Evolutionary conservation across 1,284 basidiomycete species (phyloP), one percentile per base, ranked within the genome.

Genomic region (Rugosomyces carneus): DNA sequence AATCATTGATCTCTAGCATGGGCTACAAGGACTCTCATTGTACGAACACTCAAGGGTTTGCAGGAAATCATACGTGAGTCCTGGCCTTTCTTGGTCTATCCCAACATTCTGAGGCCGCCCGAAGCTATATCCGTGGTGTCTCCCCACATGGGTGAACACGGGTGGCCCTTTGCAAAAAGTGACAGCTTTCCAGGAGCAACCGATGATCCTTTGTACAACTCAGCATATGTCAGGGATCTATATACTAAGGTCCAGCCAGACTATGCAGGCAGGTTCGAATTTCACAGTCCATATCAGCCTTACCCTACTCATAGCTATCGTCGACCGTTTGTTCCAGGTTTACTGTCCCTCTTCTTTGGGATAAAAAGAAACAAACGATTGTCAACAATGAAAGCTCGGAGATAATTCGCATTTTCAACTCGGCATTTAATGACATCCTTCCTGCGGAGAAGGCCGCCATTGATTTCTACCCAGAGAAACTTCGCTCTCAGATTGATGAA

Each of bases 341-440:
- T 71, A 91, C 92, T 3, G 91, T 94, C 1, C 94, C 94, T 16
- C 70, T 94, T 42, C 71, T 98, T 1, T 99, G 93, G 91, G 96
- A 98, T 71, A 95, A 85, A 71, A 89, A 96, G 67, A 71, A 65
- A 36, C 68, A 86, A 47, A 91, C 89, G 35, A 89, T 98, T 55
- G 96, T 99, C 49, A 96, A 90, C 72, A 99, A 96, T 65, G 93
- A 97, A 65, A 89, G 84, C 55, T 84, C 86, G 0, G 93, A 96
- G 68, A 93, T 98, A 59, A 93, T 98, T 57, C 84, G 94, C 45
- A 88, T 93, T 40, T 78, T 97, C 67, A 96, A 96, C 67, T 73
- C 75, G 7, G 84, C 76, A 6, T 95, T 96, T 70, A 84, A 95
- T 63, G 71, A 81, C 4, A 55, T 85, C 21, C 51, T 95, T 2